phyloP scores from a whole-genome alignment of 495 filamentous ascomycete genomes.

The Pyrenula massariospora region DNA sequence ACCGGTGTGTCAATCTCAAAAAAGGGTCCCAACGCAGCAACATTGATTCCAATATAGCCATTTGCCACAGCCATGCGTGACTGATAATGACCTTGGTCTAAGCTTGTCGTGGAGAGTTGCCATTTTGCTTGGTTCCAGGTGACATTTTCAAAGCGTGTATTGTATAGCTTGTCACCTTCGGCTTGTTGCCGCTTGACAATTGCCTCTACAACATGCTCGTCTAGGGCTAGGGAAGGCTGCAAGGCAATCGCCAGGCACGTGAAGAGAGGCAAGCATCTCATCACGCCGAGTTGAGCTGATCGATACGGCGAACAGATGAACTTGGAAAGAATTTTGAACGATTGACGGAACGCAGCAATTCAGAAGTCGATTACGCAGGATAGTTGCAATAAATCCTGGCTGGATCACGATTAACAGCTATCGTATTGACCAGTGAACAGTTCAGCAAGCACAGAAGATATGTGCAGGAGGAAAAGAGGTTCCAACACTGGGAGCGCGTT shows the following conservation, averaged over 20 bases:
- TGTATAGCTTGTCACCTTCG: slow-evolving; percentile 22
- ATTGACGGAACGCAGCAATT: neutral
- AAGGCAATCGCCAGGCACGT: neutral
- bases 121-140: slow-evolving; percentile 57
- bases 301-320: neutral
- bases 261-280: neutral
- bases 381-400: too few species aligned
- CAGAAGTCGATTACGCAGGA: too few species aligned
- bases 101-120: slow-evolving; percentile 40
- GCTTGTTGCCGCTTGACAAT: neutral
- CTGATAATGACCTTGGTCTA: slow-evolving; percentile 51
- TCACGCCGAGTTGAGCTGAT: neutral
- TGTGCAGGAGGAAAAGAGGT: neutral
- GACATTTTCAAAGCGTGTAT: slow-evolving; percentile 35
- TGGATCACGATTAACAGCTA: too few species aligned
- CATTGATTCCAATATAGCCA: slow-evolving; percentile 47
- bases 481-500: neutral
- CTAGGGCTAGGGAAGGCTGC: neutral
- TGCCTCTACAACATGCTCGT: neutral
- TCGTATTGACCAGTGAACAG: neutral
- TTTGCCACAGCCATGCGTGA: slow-evolving; percentile 53
- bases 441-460: neutral
- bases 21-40: slow-evolving; percentile 56
- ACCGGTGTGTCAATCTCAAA: slow-evolving; percentile 49
- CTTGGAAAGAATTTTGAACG: neutral